Evolutionary conservation across 1,284 basidiomycete genomes (phyloP).

Genomic region (Microbotryum lychnidis-dioicae): DNA sequence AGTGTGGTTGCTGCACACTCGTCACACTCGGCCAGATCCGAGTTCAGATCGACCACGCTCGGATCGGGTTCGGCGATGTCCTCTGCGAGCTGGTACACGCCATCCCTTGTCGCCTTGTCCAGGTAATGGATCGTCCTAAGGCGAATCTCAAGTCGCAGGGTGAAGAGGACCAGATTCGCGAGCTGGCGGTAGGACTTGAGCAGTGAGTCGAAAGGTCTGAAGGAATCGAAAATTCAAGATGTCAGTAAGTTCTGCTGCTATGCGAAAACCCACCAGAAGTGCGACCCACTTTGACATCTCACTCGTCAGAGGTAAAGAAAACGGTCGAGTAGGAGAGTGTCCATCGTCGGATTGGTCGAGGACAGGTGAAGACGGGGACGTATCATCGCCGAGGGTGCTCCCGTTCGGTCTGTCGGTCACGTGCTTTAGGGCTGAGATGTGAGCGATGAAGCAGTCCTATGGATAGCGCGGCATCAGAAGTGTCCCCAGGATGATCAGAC

Average conservation of each 20-base stretch:
- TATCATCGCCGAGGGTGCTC: slow-evolving; percentile 8
- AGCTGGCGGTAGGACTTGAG: slow-evolving; percentile 83
- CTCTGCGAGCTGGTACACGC: slow-evolving; percentile 69
- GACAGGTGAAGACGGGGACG: background rate
- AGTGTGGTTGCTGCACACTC: slow-evolving; percentile 59
- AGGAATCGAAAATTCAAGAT: slow-evolving; percentile 3
- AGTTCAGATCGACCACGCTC: slow-evolving; percentile 78
- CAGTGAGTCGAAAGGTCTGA: slow-evolving; percentile 78
- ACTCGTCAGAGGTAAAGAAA: slow-evolving; percentile 61
- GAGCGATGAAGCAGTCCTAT: slow-evolving; percentile 29
- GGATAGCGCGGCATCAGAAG: background rate
- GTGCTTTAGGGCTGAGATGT: slow-evolving; percentile 20
- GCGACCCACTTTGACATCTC: slow-evolving; percentile 74
- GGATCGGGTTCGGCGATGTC: slow-evolving; percentile 85
- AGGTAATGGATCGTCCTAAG: slow-evolving; percentile 77
- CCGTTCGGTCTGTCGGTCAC: slow-evolving; percentile 5
- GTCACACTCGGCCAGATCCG: slow-evolving; percentile 67
- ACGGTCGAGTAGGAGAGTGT: slow-evolving; percentile 38
- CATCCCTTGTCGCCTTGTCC: slow-evolving; percentile 51
- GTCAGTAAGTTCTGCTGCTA: slow-evolving; percentile 8
- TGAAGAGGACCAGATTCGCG: slow-evolving; percentile 75
- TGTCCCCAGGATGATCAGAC: background rate
- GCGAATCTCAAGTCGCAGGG: slow-evolving; percentile 79
- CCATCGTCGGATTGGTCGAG: background rate
- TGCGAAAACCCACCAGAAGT: background rate